Evolutionary conservation across 768 basidiomycete species (phyloP), one percentile per base, ranked within the genome.

Genomic region (Psilocybe subaeruginosa): DNA sequence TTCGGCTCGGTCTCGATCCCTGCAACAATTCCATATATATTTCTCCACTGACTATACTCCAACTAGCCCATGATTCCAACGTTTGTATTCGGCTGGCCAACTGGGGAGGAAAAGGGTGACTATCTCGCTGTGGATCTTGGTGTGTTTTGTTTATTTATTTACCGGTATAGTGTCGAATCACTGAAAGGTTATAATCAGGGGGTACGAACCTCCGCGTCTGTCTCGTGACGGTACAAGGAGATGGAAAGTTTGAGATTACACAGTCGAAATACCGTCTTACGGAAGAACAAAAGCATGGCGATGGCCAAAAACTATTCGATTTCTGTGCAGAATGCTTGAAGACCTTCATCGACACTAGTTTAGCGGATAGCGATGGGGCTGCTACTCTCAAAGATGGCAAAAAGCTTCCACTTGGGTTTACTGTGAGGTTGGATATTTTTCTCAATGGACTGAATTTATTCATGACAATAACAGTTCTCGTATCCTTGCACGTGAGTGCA

Each of bases 121-220:
- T 97, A 82, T 74, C 87, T 99, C 39, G 95, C 97, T 7, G 78
- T 99, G 33, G 92, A 95, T 74, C 88, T 95, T 37, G 92, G 92
- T 91, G 67, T 69, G 87, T 78, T 49, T 30, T 29, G 8, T 8
- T 58, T 29, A 3, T 48, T 31, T 35, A 54, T 31, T 29, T 19
- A 3, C 5, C 11, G 33, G 11, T 35, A 11, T 37, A 4, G 27
- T 9, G 8, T 46, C 8, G 47, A 14, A 33, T n/a, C 39, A 33
- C 14, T 12, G 23, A 11, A 46, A 14, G 6, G n/a, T 52, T 39
- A 29, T 33, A 17, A 30, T 29, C 29, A 93, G 92, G 93, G 54
- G 96, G 96, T 35, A 99, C 97, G 23, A 99, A 99, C 71, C 84
- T 99, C n/a, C 95, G 97, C 47, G 97, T 98, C 47, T 99, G 97